phyloP scores from a whole-genome alignment of 1,284 basidiomycete genomes.

The Chalciporus piperatoides region DNA sequence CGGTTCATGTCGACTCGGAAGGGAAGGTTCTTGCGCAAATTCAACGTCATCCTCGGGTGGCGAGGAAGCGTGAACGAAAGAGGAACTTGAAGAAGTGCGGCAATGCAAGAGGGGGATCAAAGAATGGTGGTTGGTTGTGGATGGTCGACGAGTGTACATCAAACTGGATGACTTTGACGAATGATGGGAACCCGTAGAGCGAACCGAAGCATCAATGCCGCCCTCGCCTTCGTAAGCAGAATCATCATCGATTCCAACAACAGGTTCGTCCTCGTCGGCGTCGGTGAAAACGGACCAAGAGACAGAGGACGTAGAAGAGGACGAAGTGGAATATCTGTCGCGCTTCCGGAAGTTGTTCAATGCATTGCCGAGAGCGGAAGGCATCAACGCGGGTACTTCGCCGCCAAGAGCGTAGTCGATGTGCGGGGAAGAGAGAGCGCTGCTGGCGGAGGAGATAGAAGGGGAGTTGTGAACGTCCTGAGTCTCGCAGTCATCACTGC shows the following conservation, averaged over 20 bases:
- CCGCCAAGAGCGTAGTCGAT: constrained; percentile 47
- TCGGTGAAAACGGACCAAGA: constrained; percentile 58
- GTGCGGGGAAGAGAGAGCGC: constrained; percentile 63
- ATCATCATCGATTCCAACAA: constrained; percentile 39
- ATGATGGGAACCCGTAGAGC: constrained; percentile 37
- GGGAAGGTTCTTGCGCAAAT: constrained; percentile 33
- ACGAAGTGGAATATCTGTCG: constrained; percentile 49
- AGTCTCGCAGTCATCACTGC: constrained; percentile 66
- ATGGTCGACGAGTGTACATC: constrained; percentile 66
- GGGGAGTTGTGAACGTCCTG: constrained; percentile 59
- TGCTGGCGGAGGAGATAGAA: constrained; percentile 64
- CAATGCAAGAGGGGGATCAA: constrained; percentile 55
- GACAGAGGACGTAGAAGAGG: constrained; percentile 57
- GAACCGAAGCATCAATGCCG: constrained; percentile 28
- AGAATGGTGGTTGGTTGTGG: constrained; percentile 63
- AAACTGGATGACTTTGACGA: constrained; percentile 38
- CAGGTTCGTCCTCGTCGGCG: constrained; percentile 52
- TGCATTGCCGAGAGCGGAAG: constrained; percentile 52
- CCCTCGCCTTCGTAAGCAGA: constrained; percentile 36
- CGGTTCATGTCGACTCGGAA: constrained; percentile 19
- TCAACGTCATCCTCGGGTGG: constrained; percentile 43
- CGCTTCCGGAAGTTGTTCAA: constrained; percentile 43
- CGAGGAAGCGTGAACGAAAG: constrained; percentile 39
- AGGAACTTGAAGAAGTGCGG: constrained; percentile 44
- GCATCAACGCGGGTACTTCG: constrained; percentile 58